Conservation (phyloP, 192 early-diverging fungal genomes). For the Chytriomyces confervae region DNA sequence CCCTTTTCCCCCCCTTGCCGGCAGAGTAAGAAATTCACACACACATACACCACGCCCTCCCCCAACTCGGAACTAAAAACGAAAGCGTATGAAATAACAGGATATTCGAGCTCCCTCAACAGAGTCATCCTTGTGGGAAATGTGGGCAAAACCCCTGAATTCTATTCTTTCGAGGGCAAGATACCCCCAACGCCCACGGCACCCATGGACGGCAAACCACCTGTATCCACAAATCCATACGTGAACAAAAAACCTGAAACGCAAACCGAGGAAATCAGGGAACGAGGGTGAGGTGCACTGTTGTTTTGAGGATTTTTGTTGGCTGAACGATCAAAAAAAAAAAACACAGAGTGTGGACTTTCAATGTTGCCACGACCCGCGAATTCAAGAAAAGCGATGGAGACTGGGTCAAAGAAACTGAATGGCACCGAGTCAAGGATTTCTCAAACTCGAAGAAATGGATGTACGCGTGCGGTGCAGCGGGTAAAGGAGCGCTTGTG, state of each 20-base stretch:
- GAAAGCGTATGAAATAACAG: conserved; percentile 44
- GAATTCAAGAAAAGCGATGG: conserved; percentile 4
- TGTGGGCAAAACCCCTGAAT: conserved; percentile 35
- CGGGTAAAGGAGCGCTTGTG: conserved; percentile 5
- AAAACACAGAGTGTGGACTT: conserved; percentile 20
- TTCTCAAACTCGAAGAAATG: not conserved
- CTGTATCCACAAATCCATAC: conserved; percentile 16
- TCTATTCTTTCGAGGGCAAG: not conserved
- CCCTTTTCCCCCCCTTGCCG: too few relatives aligned
- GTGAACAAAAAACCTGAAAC: not conserved
- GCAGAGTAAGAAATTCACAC: too few relatives aligned
- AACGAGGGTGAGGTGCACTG: not conserved
- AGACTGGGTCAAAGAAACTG: conserved; percentile 35
- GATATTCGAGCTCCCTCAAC: conserved; percentile 37
- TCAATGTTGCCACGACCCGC: conserved; percentile 28
- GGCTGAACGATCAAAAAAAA: not conserved
- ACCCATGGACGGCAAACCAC: conserved; percentile 43
- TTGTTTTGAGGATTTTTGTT: not conserved
- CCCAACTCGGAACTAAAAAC: too few relatives aligned
- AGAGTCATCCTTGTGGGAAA: conserved; percentile 35
- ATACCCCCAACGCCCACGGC: not conserved
- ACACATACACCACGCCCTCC: too few relatives aligned
- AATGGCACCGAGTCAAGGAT: conserved; percentile 28
- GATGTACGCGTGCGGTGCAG: conserved; percentile 8
- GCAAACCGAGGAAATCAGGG: not conserved